A percentile compares a stretch with the other conserved stretches of the same genome.
phyloP scores from a whole-genome alignment of 768 basidiomycete genomes.

The Coprinopsis sp. region DNA sequence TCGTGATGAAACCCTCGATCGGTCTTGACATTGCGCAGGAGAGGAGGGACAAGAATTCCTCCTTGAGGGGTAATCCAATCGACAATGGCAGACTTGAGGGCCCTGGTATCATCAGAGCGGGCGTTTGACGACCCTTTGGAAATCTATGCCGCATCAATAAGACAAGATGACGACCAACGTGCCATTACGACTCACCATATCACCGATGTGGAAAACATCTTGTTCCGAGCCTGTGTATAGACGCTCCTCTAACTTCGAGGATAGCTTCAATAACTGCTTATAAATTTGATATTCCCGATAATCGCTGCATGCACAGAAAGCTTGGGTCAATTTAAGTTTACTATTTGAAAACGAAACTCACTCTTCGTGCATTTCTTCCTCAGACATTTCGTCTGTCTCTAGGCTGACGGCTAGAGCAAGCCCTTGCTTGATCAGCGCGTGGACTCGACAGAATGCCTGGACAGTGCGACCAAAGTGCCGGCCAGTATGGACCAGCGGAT shows the following conservation, averaged over 20 bases:
- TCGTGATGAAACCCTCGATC: conserved; percentile 2
- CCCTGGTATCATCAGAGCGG: neutral
- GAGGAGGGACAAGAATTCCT: neutral
- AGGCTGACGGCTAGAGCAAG: no score
- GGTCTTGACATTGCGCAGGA: neutral
- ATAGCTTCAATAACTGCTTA: neutral
- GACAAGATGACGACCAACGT: neutral
- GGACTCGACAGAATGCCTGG: neutral
- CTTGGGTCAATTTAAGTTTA: no score
- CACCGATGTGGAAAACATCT: neutral
- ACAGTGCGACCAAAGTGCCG: neutral
- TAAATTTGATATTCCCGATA: neutral
- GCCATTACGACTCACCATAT: neutral
- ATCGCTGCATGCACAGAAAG: neutral
- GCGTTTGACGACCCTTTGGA: neutral
- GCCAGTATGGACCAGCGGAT: conserved; percentile 1
- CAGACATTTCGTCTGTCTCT: neutral
- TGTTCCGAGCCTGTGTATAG: neutral
- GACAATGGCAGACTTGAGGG: neutral
- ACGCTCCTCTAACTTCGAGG: neutral
- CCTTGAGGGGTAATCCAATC: neutral
- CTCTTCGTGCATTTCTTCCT: neutral
- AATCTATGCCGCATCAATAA: neutral
- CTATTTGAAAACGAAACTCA: neutral
- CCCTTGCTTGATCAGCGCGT: neutral